Evolutionary conservation across 768 basidiomycete genomes (phyloP), one percentile per base, ranked within the genome.

Genomic region (Tylopilus intermedius): DNA sequence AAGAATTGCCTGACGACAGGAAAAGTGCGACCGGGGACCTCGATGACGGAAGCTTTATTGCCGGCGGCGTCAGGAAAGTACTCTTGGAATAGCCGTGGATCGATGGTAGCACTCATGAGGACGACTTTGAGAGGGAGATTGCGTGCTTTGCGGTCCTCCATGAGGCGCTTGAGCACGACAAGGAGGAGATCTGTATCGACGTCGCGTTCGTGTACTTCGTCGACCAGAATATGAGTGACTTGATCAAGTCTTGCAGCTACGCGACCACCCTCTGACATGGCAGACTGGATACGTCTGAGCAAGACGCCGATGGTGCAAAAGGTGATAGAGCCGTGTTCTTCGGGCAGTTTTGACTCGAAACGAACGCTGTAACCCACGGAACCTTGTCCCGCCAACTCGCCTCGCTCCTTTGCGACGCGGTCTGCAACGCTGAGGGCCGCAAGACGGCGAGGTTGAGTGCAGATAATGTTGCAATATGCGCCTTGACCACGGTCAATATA

Each of bases 81-180:
- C 10, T 78, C 72, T 64, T 89, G 86, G 79, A 96, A 98, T 24
- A 95, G 77, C 0, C 80, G 80, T 8, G 94, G 88, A 61, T 96
- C 90, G 64, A 97, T 91, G 41, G 94, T 97, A 8, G 94, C 94
- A 63, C 90, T 94, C 94, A 97, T 96, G 51, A 98, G 79, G 40
- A 96, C 71, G 57, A 97, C 76, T 68, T 93, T 94, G 68, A 97
- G 71, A 3, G 88, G 84, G 44, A 84, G 80, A 10, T 80, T 78
- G 57, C 79, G 79, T 6, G 79, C 74, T 65, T 80, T 85, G 59
- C 93, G 81, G 53, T 91, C 85, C 6, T 77, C 79, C 62, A 94
- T 69, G 22, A 94, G 70, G 22, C 90, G 81, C 68, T 94, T 94
- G 50, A 98, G 78, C 5, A 94, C 90, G 52, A 93, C 90, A 15